A percentile compares a stretch with the other conserved stretches of the same genome.
Evolutionary conservation across 495 filamentous ascomycete genomes (phyloP).

Genomic region (Penicillium dipodomyicola): DNA sequence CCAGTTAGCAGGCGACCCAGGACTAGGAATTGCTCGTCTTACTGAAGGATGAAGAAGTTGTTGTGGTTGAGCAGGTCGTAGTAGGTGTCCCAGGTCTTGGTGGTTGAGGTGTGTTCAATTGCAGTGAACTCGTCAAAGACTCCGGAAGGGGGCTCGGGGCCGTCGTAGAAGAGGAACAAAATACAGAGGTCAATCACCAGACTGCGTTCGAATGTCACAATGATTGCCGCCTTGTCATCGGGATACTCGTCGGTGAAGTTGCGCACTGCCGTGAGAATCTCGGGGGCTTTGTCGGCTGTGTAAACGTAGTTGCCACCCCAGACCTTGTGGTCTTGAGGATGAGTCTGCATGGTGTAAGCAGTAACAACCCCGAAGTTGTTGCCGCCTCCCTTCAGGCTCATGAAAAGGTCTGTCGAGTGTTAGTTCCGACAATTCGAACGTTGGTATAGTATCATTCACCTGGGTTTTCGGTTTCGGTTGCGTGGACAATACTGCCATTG

Average conservation of each 20-base stretch:
- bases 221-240: slow-evolving; percentile 52
- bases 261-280: slow-evolving; percentile 47
- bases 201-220: slow-evolving; percentile 53
- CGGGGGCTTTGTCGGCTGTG: slow-evolving; percentile 39
- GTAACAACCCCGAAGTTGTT: slow-evolving; percentile 66
- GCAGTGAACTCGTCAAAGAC: slow-evolving; percentile 56
- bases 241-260: slow-evolving; percentile 53
- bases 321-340: slow-evolving; percentile 36
- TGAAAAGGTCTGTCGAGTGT: slow-evolving; percentile 49
- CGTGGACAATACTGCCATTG: slow-evolving; percentile 52
- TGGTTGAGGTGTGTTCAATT: slow-evolving; percentile 47
- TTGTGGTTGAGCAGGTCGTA: slow-evolving; percentile 47
- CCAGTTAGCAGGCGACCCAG: slow-evolving; percentile 9
- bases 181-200: slow-evolving; percentile 54
- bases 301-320: slow-evolving; percentile 57
- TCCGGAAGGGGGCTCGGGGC: slow-evolving; percentile 50
- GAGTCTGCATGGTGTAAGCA: slow-evolving; percentile 49
- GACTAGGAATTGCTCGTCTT: slow-evolving; percentile 1
- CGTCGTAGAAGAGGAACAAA: slow-evolving; percentile 64
- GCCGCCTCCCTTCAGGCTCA: slow-evolving; percentile 54
- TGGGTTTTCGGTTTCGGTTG: slow-evolving; percentile 39
- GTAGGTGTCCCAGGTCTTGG: slow-evolving; percentile 52
- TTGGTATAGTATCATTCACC: slow-evolving; percentile 26
- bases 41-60: slow-evolving; percentile 40
- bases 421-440: background rate